phyloP scores from a whole-genome alignment of 2,329 filamentous ascomycete genomes.

The Arthrinium puccinioides region DNA sequence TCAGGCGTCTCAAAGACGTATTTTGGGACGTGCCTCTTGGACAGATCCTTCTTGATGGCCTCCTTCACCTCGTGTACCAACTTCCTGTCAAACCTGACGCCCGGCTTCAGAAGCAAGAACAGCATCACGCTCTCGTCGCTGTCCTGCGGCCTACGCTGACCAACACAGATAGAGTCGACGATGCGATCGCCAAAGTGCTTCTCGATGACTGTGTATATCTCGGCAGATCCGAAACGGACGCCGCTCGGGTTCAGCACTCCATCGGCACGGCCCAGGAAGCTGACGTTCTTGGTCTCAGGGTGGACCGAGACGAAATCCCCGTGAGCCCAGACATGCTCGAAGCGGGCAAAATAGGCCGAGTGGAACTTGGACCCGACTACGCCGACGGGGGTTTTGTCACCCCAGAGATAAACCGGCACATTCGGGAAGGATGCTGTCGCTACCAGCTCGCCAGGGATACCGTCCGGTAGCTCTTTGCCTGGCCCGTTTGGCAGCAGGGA shows the following conservation, averaged over 20 bases:
- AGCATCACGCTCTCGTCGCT: slow-evolving; percentile 47
- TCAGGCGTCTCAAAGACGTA: slow-evolving; percentile 75
- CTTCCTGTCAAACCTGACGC: slow-evolving; percentile 42
- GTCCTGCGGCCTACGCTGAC: slow-evolving; percentile 58
- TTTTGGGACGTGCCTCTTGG: slow-evolving; percentile 68
- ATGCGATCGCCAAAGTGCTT: slow-evolving; percentile 54
- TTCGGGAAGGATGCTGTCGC: slow-evolving; percentile 67
- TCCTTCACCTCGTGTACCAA: slow-evolving; percentile 54
- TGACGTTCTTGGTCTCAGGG: slow-evolving; percentile 55
- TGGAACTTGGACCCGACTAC: slow-evolving; percentile 50
- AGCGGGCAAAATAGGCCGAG: slow-evolving; percentile 54
- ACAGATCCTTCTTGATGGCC: slow-evolving; percentile 59
- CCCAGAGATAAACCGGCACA: slow-evolving; percentile 62
- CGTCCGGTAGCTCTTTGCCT: slow-evolving; percentile 40
- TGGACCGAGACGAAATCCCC: slow-evolving; percentile 73
- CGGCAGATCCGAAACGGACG: slow-evolving; percentile 71
- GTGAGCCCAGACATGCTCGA: slow-evolving; percentile 69
- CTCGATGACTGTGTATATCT: slow-evolving; percentile 72
- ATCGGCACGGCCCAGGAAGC: slow-evolving; percentile 66
- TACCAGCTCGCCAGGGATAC: slow-evolving; percentile 69
- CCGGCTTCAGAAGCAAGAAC: slow-evolving; percentile 50
- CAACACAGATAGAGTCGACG: slow-evolving; percentile 71
- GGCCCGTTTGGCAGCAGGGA: slow-evolving; percentile 42
- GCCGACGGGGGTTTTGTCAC: slow-evolving; percentile 33
- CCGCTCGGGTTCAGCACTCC: slow-evolving; percentile 76